Conservation (phyloP, 352 stramenopile genomes). For the Pythium phragmitis region DNA sequence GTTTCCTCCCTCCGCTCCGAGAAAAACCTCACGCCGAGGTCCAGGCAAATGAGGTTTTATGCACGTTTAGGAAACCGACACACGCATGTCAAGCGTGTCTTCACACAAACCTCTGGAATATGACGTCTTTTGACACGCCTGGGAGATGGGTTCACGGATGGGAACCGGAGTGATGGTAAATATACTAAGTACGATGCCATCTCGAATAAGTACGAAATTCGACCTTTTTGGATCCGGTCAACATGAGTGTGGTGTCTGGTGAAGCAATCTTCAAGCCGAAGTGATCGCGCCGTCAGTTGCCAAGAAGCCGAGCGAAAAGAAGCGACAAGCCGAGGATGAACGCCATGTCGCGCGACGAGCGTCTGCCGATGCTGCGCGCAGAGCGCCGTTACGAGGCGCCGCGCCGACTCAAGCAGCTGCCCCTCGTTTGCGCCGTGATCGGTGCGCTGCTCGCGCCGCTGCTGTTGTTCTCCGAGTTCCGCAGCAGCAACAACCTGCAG, state of each 20-base stretch:
- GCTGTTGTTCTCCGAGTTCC: slow-evolving; percentile 34
- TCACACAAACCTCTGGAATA: background rate
- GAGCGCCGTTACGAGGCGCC: slow-evolving; percentile 11
- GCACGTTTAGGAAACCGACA: background rate
- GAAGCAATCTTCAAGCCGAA: background rate
- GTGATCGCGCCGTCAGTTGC: background rate
- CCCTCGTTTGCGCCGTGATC: slow-evolving; percentile 36
- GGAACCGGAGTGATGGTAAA: slow-evolving; percentile 12
- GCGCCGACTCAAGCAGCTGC: slow-evolving; percentile 31
- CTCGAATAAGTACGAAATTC: background rate
- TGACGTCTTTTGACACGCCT: background rate
- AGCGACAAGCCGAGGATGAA: background rate
- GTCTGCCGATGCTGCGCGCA: slow-evolving; percentile 31
- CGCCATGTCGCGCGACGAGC: slow-evolving; percentile 22
- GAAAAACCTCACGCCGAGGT: slow-evolving; percentile 9
- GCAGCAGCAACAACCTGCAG: background rate
- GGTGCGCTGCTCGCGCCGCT: slow-evolving; percentile 32
- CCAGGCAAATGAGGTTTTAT: slow-evolving; percentile 18
- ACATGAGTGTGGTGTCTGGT: background rate
- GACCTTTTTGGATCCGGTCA: background rate
- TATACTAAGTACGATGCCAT: slow-evolving; percentile 7
- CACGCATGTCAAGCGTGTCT: slow-evolving; percentile 4
- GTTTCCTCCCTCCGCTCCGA: slow-evolving; percentile 5
- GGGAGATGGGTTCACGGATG: slow-evolving; percentile 7
- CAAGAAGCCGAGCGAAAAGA: background rate